phyloP scores from a whole-genome alignment of 2,329 filamentous ascomycete species.

The Cladophialophora immunda region DNA sequence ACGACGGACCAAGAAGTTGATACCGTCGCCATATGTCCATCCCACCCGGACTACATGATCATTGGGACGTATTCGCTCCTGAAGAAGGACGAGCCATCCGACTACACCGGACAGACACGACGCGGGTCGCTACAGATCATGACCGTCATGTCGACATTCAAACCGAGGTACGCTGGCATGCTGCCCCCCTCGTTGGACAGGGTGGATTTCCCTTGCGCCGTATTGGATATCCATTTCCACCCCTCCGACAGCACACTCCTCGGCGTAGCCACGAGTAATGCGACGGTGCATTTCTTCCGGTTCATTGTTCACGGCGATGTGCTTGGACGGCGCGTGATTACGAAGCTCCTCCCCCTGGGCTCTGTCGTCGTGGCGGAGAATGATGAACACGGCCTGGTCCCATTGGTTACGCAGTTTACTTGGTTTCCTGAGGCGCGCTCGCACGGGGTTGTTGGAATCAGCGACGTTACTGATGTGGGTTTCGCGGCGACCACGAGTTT shows the following conservation, averaged over 20 bases:
- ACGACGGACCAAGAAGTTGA: constrained; percentile 37
- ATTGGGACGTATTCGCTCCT: constrained; percentile 40
- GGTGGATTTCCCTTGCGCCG: constrained; percentile 63
- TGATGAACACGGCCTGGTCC: constrained; percentile 31
- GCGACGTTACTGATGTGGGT: constrained; percentile 25
- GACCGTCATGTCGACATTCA: constrained; percentile 26
- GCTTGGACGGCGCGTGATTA: constrained; percentile 30
- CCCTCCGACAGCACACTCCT: constrained; percentile 65
- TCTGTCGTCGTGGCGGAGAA: constrained; percentile 27
- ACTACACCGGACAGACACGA: constrained; percentile 30
- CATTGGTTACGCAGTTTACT: constrained; percentile 38
- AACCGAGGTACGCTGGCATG: constrained; percentile 31
- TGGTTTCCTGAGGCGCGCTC: constrained; percentile 33
- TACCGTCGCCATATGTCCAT: constrained; percentile 35
- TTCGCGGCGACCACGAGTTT: constrained; percentile 53
- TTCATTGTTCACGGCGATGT: constrained; percentile 36
- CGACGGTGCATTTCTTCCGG: constrained; percentile 70
- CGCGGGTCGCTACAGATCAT: constrained; percentile 35
- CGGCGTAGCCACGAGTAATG: constrained; percentile 80
- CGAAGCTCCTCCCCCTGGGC: constrained; percentile 54
- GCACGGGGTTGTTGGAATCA: constrained; percentile 26
- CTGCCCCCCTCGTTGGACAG: constrained; percentile 41
- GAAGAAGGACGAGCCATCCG: constrained; percentile 23
- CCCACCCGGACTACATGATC: constrained; percentile 37
- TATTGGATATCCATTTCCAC: constrained; percentile 87